Conservation (phyloP, 768 basidiomycete species). For the Xerocomus potaroensis region DNA sequence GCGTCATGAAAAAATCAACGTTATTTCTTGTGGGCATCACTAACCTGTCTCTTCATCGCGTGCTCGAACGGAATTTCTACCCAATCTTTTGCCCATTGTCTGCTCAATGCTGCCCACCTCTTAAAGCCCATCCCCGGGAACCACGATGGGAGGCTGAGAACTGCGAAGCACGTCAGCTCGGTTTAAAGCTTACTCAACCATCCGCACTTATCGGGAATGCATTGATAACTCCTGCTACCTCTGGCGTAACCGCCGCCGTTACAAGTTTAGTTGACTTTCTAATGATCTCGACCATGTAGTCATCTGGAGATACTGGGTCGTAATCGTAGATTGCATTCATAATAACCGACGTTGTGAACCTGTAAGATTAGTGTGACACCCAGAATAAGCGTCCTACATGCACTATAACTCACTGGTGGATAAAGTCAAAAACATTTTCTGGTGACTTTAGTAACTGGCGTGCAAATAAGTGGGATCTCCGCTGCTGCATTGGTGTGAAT, state of each 20-base stretch:
- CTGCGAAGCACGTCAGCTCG: conserved; percentile 3
- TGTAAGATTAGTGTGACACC: neutral
- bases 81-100: conserved; percentile 5
- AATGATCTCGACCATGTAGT: conserved; percentile 9
- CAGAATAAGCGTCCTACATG: conserved; percentile 6
- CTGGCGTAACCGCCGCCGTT: neutral
- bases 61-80: conserved; percentile 26
- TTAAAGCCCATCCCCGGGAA: conserved; percentile 18
- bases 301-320: conserved; percentile 13
- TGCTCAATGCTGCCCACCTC: conserved; percentile 3
- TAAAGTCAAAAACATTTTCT: conserved; percentile 2
- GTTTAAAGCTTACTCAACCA: neutral
- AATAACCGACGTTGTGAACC: conserved; percentile 25
- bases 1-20: neutral
- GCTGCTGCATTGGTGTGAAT: conserved; percentile 16
- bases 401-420: conserved; percentile 10
- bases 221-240: neutral
- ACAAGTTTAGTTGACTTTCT: conserved; percentile 7
- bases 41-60: conserved; percentile 25
- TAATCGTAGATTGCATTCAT: conserved; percentile 16
- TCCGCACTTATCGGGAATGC: conserved; percentile 12
- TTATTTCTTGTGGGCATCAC: neutral
- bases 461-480: conserved; percentile 6
- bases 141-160: conserved; percentile 18
- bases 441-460: conserved; percentile 9